Base-by-base conservation (phyloP, 495 filamentous ascomycete genomes). In the Alectoria sarmentosa region DNA sequence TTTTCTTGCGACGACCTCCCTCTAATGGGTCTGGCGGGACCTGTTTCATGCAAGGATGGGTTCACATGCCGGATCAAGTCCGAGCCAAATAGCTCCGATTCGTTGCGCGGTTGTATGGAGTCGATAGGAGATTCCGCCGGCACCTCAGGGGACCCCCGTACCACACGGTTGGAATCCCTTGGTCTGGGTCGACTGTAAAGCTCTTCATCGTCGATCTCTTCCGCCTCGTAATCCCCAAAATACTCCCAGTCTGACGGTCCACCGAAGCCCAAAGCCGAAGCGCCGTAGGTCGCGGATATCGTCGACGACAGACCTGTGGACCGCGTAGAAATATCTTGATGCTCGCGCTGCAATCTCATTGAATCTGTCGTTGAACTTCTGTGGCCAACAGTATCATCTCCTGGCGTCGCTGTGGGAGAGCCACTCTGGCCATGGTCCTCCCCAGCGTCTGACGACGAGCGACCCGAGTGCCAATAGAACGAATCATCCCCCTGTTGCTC, bases 231-330 rank as follows among this genome's bases (percentile, higher is more conserved):
- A 37, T 71, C 65, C 10, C 69, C 75, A 65, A 86, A 77, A 68
- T 83, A 79, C 61, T 86, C 83, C 84, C 83, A 85, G 63, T 84
- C 84, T n/a, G 83, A 84, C 2, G 83, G 83, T 2, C 78, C 77
- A 10, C 81, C 82, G 61, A 73, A 69, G 0, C 83, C 83, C 41
- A 86, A 66, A 19, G 80, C 80, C 60, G 82, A 83, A 36, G 71
- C 72, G 42, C 61, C 65, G 44, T 68, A 68, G 8, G 66, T 41
- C 30, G 49, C 64, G 7, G 58, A 23, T 39, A 66, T 37, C 17
- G 36, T 26, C 28, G 65, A 58, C 4, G 58, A 67, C 36, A 69
- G 60, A 62, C 64, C 67, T 1, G 60, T 65, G 26, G 65, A 60
- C 32, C 64, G 62, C 48, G 38, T 55, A 26, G 64, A 61, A 21